Evolutionary conservation across 345 rosid genomes (phyloP).

Genomic region (Syzygium aromaticum): DNA sequence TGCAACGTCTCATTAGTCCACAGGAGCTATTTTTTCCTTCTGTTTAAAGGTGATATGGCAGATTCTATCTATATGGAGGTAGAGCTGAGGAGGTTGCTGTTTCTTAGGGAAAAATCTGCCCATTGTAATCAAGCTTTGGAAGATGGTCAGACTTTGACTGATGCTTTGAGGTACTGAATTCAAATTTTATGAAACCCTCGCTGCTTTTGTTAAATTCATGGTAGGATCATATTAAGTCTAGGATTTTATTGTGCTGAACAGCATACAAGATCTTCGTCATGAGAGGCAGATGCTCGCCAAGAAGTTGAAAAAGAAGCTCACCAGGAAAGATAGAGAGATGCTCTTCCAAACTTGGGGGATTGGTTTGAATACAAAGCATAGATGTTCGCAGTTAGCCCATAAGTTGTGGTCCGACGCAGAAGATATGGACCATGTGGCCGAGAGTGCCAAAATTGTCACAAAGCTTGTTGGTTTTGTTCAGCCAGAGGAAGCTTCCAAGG

Average conservation of each 20-base stretch:
- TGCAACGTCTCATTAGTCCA: slow-evolving; percentile 78
- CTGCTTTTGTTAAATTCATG: not conserved
- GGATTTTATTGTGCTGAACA: too few species aligned
- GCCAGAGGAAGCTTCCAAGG: slow-evolving; percentile 19
- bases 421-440: slow-evolving; percentile 56
- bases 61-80: slow-evolving; percentile 89
- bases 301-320: too few species aligned
- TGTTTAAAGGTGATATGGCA: slow-evolving; percentile 64
- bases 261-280: too few species aligned
- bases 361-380: slow-evolving; percentile 42
- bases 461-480: slow-evolving; percentile 38
- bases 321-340: not conserved
- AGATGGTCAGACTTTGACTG: slow-evolving; percentile 30
- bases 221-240: too few species aligned
- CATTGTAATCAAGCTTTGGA: slow-evolving; percentile 37
- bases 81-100: slow-evolving; percentile 60
- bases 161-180: slow-evolving; percentile 44
- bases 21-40: slow-evolving; percentile 78
- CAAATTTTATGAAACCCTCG: not conserved
- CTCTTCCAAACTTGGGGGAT: slow-evolving; percentile 68
- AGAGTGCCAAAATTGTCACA: slow-evolving; percentile 69
- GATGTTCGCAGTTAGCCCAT: slow-evolving; percentile 57
- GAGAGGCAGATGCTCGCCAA: too few species aligned
- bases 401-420: slow-evolving; percentile 48
- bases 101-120: slow-evolving; percentile 48